Conservation (phyloP, 768 basidiomycete genomes). For the Termitomyces sp. region DNA sequence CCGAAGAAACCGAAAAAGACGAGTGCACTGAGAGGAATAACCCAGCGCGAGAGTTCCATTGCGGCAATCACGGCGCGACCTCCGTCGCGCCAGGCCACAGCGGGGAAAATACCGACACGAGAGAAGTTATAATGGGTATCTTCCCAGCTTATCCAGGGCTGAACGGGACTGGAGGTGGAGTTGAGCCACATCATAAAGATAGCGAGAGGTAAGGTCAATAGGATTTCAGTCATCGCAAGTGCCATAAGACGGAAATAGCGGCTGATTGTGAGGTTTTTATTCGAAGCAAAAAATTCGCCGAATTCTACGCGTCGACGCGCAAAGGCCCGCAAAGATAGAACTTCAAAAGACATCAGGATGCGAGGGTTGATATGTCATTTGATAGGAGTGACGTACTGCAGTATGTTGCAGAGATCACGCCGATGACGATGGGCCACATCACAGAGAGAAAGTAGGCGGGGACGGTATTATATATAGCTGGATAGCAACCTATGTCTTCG, state of each 20-base stretch:
- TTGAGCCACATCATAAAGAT: conserved; percentile 30
- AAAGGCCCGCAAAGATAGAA: too few species aligned
- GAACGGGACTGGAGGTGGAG: conserved; percentile 12
- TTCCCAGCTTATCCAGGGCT: conserved; percentile 44
- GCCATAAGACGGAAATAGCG: conserved; percentile 53
- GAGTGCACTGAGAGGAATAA: conserved; percentile 32
- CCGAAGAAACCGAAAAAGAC: conserved; percentile 56
- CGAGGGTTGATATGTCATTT: too few species aligned
- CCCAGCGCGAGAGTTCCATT: conserved; percentile 41
- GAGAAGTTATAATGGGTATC: conserved; percentile 50
- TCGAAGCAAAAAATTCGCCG: conserved; percentile 29
- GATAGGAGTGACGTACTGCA: conserved; percentile 38
- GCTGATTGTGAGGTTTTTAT: conserved; percentile 34
- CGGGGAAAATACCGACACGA: conserved; percentile 33
- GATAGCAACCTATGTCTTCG: conserved; percentile 46
- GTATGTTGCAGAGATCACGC: conserved; percentile 35
- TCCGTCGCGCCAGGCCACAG: conserved; percentile 34
- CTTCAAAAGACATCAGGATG: too few species aligned
- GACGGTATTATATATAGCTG: conserved; percentile 32
- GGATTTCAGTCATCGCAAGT: conserved; percentile 35
- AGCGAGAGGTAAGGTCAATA: conserved; percentile 35
- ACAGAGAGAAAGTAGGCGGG: conserved; percentile 30
- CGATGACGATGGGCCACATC: conserved; percentile 39
- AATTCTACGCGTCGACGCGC: conserved; percentile 35
- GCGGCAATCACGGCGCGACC: conserved; percentile 1